Evolutionary conservation across 106 monocot species (phyloP).

Genomic region (Allium sativum): DNA sequence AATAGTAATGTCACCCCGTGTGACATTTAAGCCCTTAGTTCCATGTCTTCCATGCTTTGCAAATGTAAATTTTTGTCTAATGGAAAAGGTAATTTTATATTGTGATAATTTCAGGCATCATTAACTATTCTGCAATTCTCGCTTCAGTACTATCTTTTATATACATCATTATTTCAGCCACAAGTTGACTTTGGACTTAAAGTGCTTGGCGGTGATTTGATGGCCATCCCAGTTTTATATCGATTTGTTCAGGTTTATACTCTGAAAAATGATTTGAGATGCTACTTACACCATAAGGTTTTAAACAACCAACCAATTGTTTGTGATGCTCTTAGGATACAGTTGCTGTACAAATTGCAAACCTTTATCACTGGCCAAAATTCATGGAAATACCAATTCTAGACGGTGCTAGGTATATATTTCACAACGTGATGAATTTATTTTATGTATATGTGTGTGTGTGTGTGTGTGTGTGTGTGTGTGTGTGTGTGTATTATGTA

Average conservation of each 20-base stretch:
- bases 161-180: slow-evolving; percentile 42
- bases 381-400: slow-evolving; percentile 50
- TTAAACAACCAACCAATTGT: not conserved
- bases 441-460: too few species aligned
- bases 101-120: too few species aligned
- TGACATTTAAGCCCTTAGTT: slow-evolving; percentile 66
- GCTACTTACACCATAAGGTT: not conserved
- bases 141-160: too few species aligned
- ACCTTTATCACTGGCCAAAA: slow-evolving; percentile 68
- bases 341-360: slow-evolving; percentile 48
- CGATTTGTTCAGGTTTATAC: slow-evolving; percentile 53
- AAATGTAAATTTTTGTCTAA: slow-evolving; percentile 37
- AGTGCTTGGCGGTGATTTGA: slow-evolving; percentile 67
- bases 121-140: too few species aligned
- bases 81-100: slow-evolving; percentile 54
- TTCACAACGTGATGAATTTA: not conserved
- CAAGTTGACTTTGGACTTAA: slow-evolving; percentile 80
- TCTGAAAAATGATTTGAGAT: not conserved
- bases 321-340: slow-evolving; percentile 21
- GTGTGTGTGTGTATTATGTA: too few species aligned
- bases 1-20: slow-evolving; percentile 41
- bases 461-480: too few species aligned
- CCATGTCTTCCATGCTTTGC: slow-evolving; percentile 79
- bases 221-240: slow-evolving; percentile 80
- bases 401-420: slow-evolving; percentile 41